Evolutionary conservation across 129 eudicot genomes (phyloP).

Genomic region (Kitagawia praeruptora): DNA sequence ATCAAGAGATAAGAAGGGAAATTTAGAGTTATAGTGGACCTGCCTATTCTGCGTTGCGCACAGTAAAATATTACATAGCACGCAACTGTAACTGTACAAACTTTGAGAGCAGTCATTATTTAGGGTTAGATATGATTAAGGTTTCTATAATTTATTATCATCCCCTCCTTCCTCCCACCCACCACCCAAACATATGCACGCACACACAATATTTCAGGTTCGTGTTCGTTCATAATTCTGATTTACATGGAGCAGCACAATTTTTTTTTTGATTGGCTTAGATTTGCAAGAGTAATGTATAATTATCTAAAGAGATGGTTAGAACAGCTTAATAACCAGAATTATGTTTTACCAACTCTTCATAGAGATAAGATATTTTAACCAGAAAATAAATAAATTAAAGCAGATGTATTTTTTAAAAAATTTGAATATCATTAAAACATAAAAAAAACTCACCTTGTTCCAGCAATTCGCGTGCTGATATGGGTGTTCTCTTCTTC

Average conservation of each 20-base stretch:
- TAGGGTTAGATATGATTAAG: not conserved
- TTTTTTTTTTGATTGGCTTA: not conserved
- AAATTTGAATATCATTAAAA: not conserved
- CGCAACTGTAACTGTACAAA: not conserved
- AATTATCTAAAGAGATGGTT: not conserved
- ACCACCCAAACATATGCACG: not conserved
- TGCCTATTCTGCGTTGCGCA: not conserved
- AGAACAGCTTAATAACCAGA: not conserved
- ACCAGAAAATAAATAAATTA: not conserved
- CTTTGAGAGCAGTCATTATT: not conserved
- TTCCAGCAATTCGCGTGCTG: constrained; percentile 89
- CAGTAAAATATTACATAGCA: not conserved
- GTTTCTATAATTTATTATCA: not conserved
- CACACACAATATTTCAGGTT: not conserved
- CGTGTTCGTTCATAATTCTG: not conserved
- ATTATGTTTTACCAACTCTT: not conserved
- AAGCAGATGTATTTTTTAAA: not conserved
- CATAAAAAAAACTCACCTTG: constrained; percentile 44
- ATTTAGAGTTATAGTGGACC: not conserved
- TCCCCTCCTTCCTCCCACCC: not conserved
- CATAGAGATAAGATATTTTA: not conserved
- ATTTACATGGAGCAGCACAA: not conserved
- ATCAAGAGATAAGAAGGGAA: not conserved
- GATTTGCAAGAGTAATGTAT: not conserved
- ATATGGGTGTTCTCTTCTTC: constrained; percentile 91